Percentiles rank a stretch among this genome's conserved stretches.
Evolutionary conservation across 1,284 basidiomycete genomes (phyloP).

Genomic region (Fereydounia khargensis): DNA sequence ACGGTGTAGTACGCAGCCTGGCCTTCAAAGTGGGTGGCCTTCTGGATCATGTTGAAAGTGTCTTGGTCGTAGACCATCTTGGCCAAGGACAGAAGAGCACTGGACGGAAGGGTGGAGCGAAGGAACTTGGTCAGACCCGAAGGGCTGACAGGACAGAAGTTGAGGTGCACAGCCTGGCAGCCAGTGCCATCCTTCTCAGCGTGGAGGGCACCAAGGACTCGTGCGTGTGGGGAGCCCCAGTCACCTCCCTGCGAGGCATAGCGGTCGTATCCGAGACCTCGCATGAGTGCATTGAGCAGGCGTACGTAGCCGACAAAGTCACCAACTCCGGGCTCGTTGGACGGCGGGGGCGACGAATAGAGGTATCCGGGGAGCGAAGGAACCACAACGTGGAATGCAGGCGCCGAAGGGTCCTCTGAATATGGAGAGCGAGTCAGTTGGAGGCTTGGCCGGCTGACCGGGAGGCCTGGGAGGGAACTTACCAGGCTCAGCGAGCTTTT

Average conservation of each 20-base stretch:
- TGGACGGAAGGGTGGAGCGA: conserved; percentile 13
- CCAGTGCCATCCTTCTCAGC: conserved; percentile 33
- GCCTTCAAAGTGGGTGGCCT: conserved; percentile 21
- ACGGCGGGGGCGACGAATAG: conserved; percentile 36
- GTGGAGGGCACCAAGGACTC: conserved; percentile 25
- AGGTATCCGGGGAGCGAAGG: conserved; percentile 46
- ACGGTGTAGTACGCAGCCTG: conserved; percentile 40
- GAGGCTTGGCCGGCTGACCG: too few species aligned
- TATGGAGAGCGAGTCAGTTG: too few species aligned
- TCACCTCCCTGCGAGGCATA: conserved; percentile 49
- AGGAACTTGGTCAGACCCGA: conserved; percentile 26
- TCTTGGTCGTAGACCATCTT: conserved; percentile 28
- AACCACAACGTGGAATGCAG: conserved; percentile 49
- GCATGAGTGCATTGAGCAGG: conserved; percentile 44
- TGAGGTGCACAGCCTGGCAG: conserved; percentile 44
- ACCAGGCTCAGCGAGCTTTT: conserved; percentile 26
- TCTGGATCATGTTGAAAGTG: conserved; percentile 15
- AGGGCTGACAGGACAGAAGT: conserved; percentile 42
- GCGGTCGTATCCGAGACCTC: conserved; percentile 28
- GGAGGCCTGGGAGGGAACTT: too few species aligned
- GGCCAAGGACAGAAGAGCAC: conserved; percentile 20
- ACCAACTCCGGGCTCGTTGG: conserved; percentile 18
- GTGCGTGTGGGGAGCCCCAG: conserved; percentile 41
- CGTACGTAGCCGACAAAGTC: conserved; percentile 33
- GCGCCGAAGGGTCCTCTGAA: conserved; percentile 12